Conservation (phyloP, 2,329 filamentous ascomycete genomes). For the Chaetomiaceae sp. region DNA sequence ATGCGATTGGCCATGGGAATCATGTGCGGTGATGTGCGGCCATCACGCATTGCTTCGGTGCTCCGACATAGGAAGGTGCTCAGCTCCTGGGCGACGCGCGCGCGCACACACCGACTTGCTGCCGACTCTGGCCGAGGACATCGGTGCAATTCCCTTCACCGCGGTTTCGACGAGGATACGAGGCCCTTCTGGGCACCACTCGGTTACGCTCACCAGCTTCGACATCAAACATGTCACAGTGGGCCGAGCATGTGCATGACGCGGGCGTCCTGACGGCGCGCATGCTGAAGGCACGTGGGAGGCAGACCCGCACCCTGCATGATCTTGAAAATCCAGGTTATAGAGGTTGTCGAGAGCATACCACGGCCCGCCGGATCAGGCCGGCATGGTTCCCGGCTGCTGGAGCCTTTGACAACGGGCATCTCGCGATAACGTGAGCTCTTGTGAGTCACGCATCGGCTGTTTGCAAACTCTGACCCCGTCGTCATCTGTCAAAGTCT, state of each 20-base stretch:
- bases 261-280: no score
- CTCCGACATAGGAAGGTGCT: neutral
- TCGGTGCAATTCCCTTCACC: neutral
- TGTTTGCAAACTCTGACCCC: neutral
- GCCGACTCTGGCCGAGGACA: neutral
- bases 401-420: no score
- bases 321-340: no score
- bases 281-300: no score
- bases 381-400: no score
- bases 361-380: no score
- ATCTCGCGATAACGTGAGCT: neutral
- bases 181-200: no score
- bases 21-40: neutral
- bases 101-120: neutral
- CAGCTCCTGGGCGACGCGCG: neutral
- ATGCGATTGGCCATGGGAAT: neutral
- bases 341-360: no score
- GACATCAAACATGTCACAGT: no score
- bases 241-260: no score
- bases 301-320: no score
- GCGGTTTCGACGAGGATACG: neutral
- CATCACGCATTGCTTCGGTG: neutral
- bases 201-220: no score
- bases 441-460: constrained; percentile 3
- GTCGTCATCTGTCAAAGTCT: neutral